phyloP scores from a whole-genome alignment of 2,329 filamentous ascomycete species.

The Beauveria brongniartii region DNA sequence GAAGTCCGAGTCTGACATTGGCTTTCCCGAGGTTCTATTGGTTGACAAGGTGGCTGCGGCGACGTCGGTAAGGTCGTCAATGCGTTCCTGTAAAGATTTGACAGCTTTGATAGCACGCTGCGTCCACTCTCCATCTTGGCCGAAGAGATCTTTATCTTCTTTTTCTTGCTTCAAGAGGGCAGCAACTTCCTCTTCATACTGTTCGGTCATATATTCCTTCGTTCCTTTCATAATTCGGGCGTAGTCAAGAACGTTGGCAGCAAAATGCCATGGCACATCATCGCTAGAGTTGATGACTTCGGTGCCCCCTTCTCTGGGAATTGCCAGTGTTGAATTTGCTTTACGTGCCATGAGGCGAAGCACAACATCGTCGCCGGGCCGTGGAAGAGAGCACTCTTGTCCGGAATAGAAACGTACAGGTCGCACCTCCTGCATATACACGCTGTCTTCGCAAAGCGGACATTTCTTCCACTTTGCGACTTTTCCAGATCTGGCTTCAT shows the following conservation, averaged over 20 bases:
- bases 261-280: conserved; percentile 90
- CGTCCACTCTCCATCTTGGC: conserved; percentile 87
- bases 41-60: conserved; percentile 16
- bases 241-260: conserved; percentile 89
- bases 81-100: conserved; percentile 65
- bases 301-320: conserved; percentile 71
- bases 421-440: conserved; percentile 85
- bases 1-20: conserved; percentile 45
- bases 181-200: conserved; percentile 72
- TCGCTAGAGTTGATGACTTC: conserved; percentile 62
- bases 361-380: conserved; percentile 82
- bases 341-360: conserved; percentile 77
- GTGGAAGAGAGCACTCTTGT: conserved; percentile 73
- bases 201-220: conserved; percentile 73
- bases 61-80: conserved; percentile 36
- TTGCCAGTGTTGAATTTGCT: conserved; percentile 72
- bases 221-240: conserved; percentile 93
- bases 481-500: conserved; percentile 60
- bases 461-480: conserved; percentile 85
- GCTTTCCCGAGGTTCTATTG: conserved; percentile 16
- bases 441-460: conserved; percentile 85
- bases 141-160: conserved; percentile 88
- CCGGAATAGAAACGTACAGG: conserved; percentile 88
- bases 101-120: conserved; percentile 73
- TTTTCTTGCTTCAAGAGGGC: conserved; percentile 69